Conservation (phyloP, 345 rosid species). For the Eutrema japonicum region DNA sequence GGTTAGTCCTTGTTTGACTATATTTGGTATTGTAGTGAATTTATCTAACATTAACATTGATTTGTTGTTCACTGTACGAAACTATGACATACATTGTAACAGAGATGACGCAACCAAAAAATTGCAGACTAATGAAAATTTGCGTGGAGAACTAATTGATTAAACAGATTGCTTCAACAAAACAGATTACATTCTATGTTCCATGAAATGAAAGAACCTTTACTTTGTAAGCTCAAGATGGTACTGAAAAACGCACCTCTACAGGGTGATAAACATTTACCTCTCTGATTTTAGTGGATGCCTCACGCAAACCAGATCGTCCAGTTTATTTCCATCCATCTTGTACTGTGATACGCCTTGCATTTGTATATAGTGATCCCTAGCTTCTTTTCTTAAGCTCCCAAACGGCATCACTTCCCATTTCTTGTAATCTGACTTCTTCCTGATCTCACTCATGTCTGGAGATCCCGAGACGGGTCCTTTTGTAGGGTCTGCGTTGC, state of each 20-base stretch:
- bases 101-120: slow-evolving; percentile 3
- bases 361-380: slow-evolving; percentile 75
- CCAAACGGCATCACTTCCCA: slow-evolving; percentile 84
- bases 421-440: slow-evolving; percentile 78
- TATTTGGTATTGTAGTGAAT: too few relatives aligned
- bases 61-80: neutral
- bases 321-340: slow-evolving; percentile 96
- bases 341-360: slow-evolving; percentile 82
- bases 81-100: neutral
- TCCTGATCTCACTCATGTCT: slow-evolving; percentile 77
- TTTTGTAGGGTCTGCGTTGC: slow-evolving; percentile 54
- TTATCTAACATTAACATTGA: neutral
- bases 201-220: neutral
- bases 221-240: slow-evolving; percentile 11
- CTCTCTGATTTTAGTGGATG: slow-evolving; percentile 50
- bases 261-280: slow-evolving; percentile 29
- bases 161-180: slow-evolving; percentile 25
- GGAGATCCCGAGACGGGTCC: slow-evolving; percentile 82
- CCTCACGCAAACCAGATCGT: slow-evolving; percentile 88
- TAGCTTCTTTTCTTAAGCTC: slow-evolving; percentile 89
- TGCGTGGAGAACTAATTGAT: slow-evolving; percentile 21
- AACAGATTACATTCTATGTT: slow-evolving; percentile 21
- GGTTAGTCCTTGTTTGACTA: too few relatives aligned
- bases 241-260: slow-evolving; percentile 11
- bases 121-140: slow-evolving; percentile 5